Percentiles rank a stretch among this genome's conserved stretches.
phyloP scores from a whole-genome alignment of 176 grass and related monocot species.

The Canna indica region DNA sequence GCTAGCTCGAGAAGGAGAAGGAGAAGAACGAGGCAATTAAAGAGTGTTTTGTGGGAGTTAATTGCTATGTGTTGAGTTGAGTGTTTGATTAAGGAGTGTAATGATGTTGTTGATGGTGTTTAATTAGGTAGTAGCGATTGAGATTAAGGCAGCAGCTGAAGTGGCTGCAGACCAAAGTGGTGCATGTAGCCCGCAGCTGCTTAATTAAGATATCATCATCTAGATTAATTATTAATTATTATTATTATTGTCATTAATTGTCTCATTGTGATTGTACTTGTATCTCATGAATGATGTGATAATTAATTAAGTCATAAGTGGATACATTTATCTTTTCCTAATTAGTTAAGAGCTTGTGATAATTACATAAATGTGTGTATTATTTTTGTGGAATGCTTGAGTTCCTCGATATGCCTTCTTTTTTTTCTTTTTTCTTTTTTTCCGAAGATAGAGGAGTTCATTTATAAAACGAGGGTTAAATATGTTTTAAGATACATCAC shows the following conservation, averaged over 20 bases:
- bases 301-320: background rate
- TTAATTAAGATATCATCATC: background rate
- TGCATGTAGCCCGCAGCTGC: slow-evolving; percentile 32
- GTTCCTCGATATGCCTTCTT: background rate
- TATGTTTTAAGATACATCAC: no score
- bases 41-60: background rate
- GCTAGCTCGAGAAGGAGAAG: background rate
- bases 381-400: no score
- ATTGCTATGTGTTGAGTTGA: background rate
- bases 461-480: no score
- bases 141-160: slow-evolving; percentile 24
- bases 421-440: background rate
- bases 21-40: background rate
- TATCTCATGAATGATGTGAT: no score
- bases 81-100: background rate
- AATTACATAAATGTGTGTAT: no score
- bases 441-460: no score
- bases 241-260: background rate
- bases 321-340: no score
- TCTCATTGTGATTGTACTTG: background rate
- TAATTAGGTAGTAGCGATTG: background rate
- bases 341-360: no score
- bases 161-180: slow-evolving; percentile 38
- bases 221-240: no score
- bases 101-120: background rate